Evolutionary conservation across 176 grass and related monocot species (phyloP), one percentile per base, ranked within the genome.

Genomic region (Oryza coarctata): DNA sequence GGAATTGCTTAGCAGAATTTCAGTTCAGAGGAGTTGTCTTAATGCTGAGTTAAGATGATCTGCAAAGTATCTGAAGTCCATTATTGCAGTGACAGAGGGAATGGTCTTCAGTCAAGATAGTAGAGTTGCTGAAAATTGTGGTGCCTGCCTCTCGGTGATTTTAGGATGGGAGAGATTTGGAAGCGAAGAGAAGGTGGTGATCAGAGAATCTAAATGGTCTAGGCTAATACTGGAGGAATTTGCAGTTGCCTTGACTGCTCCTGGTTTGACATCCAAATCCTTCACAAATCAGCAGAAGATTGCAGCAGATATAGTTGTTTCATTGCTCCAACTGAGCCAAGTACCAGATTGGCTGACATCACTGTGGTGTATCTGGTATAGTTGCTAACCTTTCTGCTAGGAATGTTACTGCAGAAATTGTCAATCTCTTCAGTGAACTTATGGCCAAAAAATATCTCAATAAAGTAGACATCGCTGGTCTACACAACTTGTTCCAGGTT

Each of bases 401-500:
- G 76, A 98, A 88, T 71, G 58, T 98, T 65, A 95, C 95, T 68
- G 83, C 88, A 80, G 95, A 94, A 69, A 91, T 95, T 68, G 88
- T 98, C 20, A 91, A 79, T 77, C 88, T 98, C 45, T 98, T 98
- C 81, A 85, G 43, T 77, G 88, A 94, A 77, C 79, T 98, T 45
- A 91, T 82, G 82, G 29, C 77, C 22, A 79, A 65, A 79, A 93
- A 88, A 72, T 98, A 84, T 90, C 84, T 98, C 33, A 93, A 60
- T 77, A 79, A 98, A 84, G 90, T 91, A 26, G 90, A 95, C 7
- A 76, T 98, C 75, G 55, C 78, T 50, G 63, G 68, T 91, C 65
- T 98, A 45, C 88, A 93, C 85, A 89, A 93, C 52, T 86, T 98
- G 83, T 93, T 98, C 62, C 95, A 94, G 95, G 95, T 98, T 55